phyloP scores from a whole-genome alignment of 2,329 filamentous ascomycete genomes.

The Fonsecaea erecta region DNA sequence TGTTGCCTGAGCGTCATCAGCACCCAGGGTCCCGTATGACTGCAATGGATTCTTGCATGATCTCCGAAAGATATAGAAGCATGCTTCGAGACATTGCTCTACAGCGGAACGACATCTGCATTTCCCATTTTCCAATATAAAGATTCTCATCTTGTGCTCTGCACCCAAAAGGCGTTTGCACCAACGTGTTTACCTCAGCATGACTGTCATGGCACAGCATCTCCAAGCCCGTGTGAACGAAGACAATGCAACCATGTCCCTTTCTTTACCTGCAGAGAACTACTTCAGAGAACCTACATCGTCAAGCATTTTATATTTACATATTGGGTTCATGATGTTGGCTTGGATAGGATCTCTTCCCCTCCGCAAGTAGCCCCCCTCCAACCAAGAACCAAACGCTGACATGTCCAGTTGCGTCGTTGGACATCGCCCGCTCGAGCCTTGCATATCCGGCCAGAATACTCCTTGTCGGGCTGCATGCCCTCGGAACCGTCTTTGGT shows the following conservation, averaged over 20 bases:
- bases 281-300: background rate
- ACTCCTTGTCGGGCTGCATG: conserved; percentile 14
- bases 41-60: background rate
- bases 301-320: background rate
- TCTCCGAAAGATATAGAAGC: background rate
- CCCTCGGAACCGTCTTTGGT: conserved; percentile 15
- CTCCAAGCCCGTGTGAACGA: background rate
- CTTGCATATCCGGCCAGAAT: background rate
- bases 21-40: background rate
- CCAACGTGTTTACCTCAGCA: background rate
- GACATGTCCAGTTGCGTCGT: background rate
- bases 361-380: background rate
- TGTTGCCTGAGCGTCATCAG: background rate
- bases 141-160: background rate
- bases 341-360: background rate
- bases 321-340: background rate
- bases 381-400: background rate
- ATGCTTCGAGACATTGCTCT: background rate
- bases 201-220: background rate
- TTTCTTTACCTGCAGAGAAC: background rate
- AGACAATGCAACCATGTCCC: background rate
- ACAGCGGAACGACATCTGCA: background rate
- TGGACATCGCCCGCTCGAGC: background rate
- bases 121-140: background rate
- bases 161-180: background rate